A percentile compares a stretch with the other conserved stretches of the same genome.
phyloP scores from a whole-genome alignment of 352 stramenopile species.

The Globisporangium polare region DNA sequence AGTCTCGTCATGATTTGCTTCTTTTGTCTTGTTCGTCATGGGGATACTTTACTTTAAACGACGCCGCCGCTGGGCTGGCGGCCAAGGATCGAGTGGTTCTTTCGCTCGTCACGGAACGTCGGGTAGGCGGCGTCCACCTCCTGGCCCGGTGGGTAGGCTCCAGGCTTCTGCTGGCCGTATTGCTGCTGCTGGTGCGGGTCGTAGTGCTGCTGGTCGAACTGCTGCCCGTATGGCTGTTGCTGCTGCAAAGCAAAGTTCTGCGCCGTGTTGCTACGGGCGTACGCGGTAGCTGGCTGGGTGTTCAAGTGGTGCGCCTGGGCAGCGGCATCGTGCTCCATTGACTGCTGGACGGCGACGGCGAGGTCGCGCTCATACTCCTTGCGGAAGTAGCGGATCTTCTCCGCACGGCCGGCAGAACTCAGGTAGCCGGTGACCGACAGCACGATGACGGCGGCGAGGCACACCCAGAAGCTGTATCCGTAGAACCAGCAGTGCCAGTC shows the following conservation, averaged over 20 bases:
- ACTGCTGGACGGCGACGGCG: conserved; percentile 71
- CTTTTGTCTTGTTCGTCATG: neutral
- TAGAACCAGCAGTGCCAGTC: conserved; percentile 87
- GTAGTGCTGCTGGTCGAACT: conserved; percentile 8
- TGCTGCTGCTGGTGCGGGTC: conserved; percentile 16
- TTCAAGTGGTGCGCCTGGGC: conserved; percentile 19
- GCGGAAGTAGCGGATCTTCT: conserved; percentile 85
- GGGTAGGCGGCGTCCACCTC: conserved; percentile 56
- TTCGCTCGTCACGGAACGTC: conserved; percentile 48
- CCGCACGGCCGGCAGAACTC: conserved; percentile 71
- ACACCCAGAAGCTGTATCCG: conserved; percentile 84
- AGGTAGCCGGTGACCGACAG: conserved; percentile 74
- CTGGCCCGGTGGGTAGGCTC: conserved; percentile 10
- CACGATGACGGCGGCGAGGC: conserved; percentile 74
- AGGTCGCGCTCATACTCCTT: conserved; percentile 80
- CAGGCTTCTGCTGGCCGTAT: conserved; percentile 19
- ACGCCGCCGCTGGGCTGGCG: conserved; percentile 61
- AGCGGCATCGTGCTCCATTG: conserved; percentile 46
- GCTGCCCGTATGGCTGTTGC: conserved; percentile 12
- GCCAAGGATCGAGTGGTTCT: conserved; percentile 65
- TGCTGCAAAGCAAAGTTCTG: conserved; percentile 26
- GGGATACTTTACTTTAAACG: conserved; percentile 31
- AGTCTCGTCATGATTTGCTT: neutral
- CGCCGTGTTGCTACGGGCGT: conserved; percentile 40
- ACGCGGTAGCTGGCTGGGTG: conserved; percentile 16